Evolutionary conservation across 1,284 basidiomycete species (phyloP).

Genomic region (Xanthoconium separans): DNA sequence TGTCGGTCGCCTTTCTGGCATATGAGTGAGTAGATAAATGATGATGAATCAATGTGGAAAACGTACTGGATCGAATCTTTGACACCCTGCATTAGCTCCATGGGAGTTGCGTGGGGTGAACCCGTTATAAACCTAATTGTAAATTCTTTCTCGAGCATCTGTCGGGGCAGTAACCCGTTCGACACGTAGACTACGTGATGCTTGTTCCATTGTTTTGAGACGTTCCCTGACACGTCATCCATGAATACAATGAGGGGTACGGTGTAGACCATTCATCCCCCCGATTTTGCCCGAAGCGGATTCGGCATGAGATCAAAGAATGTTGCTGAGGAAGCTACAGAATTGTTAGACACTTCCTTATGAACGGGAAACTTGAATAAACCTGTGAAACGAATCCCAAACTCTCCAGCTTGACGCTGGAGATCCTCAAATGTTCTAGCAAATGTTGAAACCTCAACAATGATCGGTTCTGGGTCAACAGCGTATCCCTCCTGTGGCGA

Average conservation of each 20-base stretch:
- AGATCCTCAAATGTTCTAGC: constrained; percentile 13
- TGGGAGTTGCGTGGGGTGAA: constrained; percentile 30
- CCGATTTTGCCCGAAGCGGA: neutral
- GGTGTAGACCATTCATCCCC: constrained; percentile 18
- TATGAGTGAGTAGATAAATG: neutral
- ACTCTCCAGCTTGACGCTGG: neutral
- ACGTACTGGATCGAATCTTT: constrained; percentile 25
- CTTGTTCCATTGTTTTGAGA: constrained; percentile 38
- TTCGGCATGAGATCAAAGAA: constrained; percentile 16
- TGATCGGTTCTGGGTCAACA: constrained; percentile 8
- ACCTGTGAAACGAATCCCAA: neutral
- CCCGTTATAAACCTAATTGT: constrained; percentile 25
- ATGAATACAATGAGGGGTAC: constrained; percentile 30
- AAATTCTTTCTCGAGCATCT: constrained; percentile 29
- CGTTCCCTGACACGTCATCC: constrained; percentile 35
- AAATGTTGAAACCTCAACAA: too few relatives aligned
- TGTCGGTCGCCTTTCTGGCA: neutral
- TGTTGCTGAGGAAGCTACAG: neutral
- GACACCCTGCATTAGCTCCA: constrained; percentile 29
- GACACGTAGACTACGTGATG: constrained; percentile 31
- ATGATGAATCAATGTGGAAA: too few relatives aligned
- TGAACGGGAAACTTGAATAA: too few relatives aligned
- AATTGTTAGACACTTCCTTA: too few relatives aligned
- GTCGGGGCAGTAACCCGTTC: constrained; percentile 12
- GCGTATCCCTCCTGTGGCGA: constrained; percentile 7